Percentiles rank a stretch among this genome's conserved stretches.
Evolutionary conservation across 139 green algal species (phyloP).

Genomic region (Coelastrella sp.): DNA sequence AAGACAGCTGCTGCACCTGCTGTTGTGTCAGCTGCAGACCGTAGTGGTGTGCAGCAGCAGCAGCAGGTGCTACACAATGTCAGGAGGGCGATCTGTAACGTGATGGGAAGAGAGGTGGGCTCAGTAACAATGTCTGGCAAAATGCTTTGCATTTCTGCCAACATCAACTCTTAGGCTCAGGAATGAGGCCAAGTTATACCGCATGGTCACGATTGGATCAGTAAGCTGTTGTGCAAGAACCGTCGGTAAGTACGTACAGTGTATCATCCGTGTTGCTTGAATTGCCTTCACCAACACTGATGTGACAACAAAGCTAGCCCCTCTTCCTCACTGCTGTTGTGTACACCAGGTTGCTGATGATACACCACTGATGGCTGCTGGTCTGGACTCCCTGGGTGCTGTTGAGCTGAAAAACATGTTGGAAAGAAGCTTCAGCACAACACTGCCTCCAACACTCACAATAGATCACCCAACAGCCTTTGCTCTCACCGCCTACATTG

Average conservation of each 20-base stretch:
- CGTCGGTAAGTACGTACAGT: no score
- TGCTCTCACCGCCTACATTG: conserved; percentile 54
- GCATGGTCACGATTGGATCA: no score
- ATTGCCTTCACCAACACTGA: no score
- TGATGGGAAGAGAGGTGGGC: conserved; percentile 29
- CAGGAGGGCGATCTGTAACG: no score
- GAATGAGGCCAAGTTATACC: no score
- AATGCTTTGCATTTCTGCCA: no score
- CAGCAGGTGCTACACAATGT: conserved; percentile 25
- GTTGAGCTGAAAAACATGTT: conserved; percentile 74
- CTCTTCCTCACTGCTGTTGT: not conserved
- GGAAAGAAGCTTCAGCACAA: conserved; percentile 57
- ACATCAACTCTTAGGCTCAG: no score
- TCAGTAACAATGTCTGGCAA: no score
- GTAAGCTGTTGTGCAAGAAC: no score
- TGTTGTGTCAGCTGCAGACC: no score
- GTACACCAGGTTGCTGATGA: conserved; percentile 48
- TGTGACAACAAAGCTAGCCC: no score
- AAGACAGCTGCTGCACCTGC: conserved; percentile 61
- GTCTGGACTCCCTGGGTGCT: conserved; percentile 71
- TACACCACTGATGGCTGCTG: conserved; percentile 72
- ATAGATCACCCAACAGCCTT: conserved; percentile 79
- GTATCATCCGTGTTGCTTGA: no score
- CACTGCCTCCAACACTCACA: conserved; percentile 72
- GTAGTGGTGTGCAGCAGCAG: not conserved